Conservation (phyloP, 2,329 filamentous ascomycete species). For the Colletotrichum viniferum region DNA sequence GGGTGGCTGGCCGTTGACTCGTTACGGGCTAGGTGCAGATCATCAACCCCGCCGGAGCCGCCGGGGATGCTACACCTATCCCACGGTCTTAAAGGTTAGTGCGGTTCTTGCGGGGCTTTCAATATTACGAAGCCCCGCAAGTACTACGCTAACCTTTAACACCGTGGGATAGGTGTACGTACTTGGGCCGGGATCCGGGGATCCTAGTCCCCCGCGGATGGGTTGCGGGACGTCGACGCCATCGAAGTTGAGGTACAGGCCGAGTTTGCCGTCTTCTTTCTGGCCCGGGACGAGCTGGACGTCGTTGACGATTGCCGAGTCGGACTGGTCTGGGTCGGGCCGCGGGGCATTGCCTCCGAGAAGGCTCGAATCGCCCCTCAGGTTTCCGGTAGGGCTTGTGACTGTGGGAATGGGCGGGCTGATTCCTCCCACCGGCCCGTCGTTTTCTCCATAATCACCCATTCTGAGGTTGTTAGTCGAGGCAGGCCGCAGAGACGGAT, state of each 20-base stretch:
- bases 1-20: not conserved
- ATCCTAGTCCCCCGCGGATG: slow-evolving; percentile 54
- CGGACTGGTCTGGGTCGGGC: slow-evolving; percentile 35
- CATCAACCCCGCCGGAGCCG: not conserved
- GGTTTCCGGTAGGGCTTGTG: slow-evolving; percentile 39
- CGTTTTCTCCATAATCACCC: slow-evolving; percentile 44
- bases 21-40: not conserved
- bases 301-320: slow-evolving; percentile 41
- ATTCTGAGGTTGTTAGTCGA: slow-evolving; percentile 32
- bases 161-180: too few relatives aligned
- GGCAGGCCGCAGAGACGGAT: too few relatives aligned
- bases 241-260: slow-evolving; percentile 59
- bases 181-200: slow-evolving; percentile 57
- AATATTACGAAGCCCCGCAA: too few relatives aligned
- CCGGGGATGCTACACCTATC: slow-evolving; percentile 21
- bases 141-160: too few relatives aligned
- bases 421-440: slow-evolving; percentile 45
- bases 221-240: slow-evolving; percentile 57
- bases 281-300: slow-evolving; percentile 53
- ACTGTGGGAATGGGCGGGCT: slow-evolving; percentile 40
- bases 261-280: slow-evolving; percentile 51
- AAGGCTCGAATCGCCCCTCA: slow-evolving; percentile 43
- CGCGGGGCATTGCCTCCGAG: slow-evolving; percentile 43
- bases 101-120: too few relatives aligned
- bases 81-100: too few relatives aligned